Percentiles rank a stretch among this genome's conserved stretches.
phyloP scores from a whole-genome alignment of 768 basidiomycete species.

The Gymnopilus junonius region DNA sequence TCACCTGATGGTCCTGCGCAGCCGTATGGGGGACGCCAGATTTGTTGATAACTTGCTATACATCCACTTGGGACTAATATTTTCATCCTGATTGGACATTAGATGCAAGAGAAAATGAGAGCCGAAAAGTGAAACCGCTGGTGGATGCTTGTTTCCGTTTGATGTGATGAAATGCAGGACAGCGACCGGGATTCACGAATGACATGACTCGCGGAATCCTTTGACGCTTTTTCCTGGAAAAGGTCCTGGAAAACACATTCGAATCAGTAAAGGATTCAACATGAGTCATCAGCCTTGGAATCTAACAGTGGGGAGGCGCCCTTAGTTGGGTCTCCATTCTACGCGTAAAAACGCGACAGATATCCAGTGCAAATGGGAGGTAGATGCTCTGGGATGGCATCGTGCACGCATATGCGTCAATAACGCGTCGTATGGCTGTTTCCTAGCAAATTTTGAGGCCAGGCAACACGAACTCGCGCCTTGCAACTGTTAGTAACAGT shows the following conservation, averaged over 20 bases:
- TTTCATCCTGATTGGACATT: neutral
- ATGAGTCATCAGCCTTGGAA: neutral
- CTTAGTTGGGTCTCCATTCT: constrained; percentile 3
- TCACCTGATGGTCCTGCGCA: constrained; percentile 5
- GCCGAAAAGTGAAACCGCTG: neutral
- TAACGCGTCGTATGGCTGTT: neutral
- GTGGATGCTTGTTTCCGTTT: neutral
- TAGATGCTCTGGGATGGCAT: neutral
- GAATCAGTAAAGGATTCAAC: neutral
- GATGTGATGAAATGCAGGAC: neutral
- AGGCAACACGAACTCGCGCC: neutral
- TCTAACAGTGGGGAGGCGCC: neutral
- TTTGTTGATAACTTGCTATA: neutral
- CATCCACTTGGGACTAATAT: neutral
- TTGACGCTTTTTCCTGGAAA: neutral
- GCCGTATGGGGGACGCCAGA: constrained; percentile 1
- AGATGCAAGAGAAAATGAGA: neutral
- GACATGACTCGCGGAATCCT: neutral
- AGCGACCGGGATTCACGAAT: neutral
- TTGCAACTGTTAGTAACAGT: neutral
- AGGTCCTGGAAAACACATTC: neutral
- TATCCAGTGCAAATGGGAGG: neutral
- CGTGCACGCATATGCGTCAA: neutral
- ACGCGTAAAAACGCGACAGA: neutral
- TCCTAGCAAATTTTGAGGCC: neutral